Evolutionary conservation across 768 basidiomycete genomes (phyloP).

Genomic region (Neoboletus brunneissimus): DNA sequence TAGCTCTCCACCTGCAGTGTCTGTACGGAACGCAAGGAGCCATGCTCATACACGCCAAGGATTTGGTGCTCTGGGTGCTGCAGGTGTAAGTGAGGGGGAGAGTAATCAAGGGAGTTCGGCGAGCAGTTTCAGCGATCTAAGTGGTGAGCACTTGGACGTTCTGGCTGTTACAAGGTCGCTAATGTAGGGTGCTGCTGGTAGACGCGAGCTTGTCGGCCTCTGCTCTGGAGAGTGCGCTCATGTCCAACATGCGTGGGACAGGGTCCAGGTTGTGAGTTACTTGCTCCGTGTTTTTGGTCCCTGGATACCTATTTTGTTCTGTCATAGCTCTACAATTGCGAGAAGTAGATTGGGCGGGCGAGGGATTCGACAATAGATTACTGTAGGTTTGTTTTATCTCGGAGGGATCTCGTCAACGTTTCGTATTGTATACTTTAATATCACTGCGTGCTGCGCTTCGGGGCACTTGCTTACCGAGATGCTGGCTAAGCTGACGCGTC

Average conservation of each 20-base stretch:
- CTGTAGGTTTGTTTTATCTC: background rate
- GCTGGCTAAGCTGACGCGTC: conserved; percentile 15
- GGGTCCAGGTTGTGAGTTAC: conserved; percentile 67
- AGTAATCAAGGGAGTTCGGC: conserved; percentile 71
- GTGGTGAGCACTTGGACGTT: conserved; percentile 50
- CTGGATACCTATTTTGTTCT: background rate
- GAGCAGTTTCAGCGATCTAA: conserved; percentile 84
- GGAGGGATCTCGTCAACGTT: background rate
- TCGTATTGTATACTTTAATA: conserved; percentile 6
- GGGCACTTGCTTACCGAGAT: conserved; percentile 13
- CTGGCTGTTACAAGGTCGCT: background rate
- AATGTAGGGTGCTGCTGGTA: conserved; percentile 21
- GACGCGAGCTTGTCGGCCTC: conserved; percentile 77
- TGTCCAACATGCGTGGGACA: conserved; percentile 68
- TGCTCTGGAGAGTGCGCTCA: conserved; percentile 73
- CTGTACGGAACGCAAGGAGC: conserved; percentile 53
- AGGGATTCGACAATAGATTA: conserved; percentile 27
- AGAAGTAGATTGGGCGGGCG: conserved; percentile 31
- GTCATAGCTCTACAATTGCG: conserved; percentile 34
- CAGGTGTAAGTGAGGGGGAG: conserved; percentile 49
- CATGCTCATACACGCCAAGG: conserved; percentile 48
- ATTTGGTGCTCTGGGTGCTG: conserved; percentile 38
- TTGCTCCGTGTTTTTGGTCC: background rate
- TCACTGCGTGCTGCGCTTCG: conserved; percentile 1
- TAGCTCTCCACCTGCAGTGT: conserved; percentile 58